Evolutionary conservation across 441 rosid species (phyloP), one percentile per base, ranked within the genome.

Genomic region (Arabidopsis lyrata): DNA sequence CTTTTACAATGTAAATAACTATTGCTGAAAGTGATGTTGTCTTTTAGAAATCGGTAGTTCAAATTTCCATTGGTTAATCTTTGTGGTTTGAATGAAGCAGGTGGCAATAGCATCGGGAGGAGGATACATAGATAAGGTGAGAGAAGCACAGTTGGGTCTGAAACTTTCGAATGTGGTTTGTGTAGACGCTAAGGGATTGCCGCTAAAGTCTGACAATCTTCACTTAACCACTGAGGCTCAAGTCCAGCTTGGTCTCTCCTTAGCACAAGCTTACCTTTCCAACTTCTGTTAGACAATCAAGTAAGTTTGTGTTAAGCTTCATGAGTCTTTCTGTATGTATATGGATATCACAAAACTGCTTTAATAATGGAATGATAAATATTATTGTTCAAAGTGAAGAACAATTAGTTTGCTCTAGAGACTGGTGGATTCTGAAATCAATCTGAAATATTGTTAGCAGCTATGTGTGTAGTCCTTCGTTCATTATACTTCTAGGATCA

Each of bases 51-150:
- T 5, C 5, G 24, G 31, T 32, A 6, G 41, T 3, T 61, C 16
- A 16, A 18, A 1, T 9, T 62, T 62, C 12, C 14, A 11, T 44
- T 44, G 15, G 41, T 42, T 22, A 9, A 6, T 11, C 14, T 34
- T 29, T 44, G 42, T 48, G 16, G 32, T 70, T 72, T 34, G 29
- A 29, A 75, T 47, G 60, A 31, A 61, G 70, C 64, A 90, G 96
- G 96, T 94, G 16, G 98, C 96, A 11, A 71, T 94, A 13, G 81
- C 86, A 52, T 88, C 97, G 1, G 98, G 97, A 60, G 92, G 82
- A 39, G 68, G 42, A 42, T 81, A 85, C 73, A 63, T 87, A 20
- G 97, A 87, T 69, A 86, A 75, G 54, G 93, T 92, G 39, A 86
- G 97, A 66, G 87, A 88, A 82, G 93, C 94, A 5, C 97, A 94